Percentiles rank a stretch among this genome's conserved stretches.
Evolutionary conservation across 1,284 basidiomycete species (phyloP).

Genomic region (Apiotrichum porosum): DNA sequence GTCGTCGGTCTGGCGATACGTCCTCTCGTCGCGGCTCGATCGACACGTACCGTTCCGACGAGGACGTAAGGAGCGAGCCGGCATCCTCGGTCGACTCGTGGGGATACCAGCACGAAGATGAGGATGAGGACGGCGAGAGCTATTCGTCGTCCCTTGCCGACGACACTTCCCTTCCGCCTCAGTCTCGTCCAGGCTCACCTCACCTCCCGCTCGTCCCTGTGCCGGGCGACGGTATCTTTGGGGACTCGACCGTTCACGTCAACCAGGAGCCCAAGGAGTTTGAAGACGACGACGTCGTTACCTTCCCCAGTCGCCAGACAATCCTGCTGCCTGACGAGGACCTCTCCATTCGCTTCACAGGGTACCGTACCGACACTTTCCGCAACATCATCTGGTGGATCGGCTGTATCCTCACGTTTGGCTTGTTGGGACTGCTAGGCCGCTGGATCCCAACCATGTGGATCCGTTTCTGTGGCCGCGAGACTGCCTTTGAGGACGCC

Average conservation of each 20-base stretch:
- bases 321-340: constrained; percentile 91
- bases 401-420: constrained; percentile 66
- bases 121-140: constrained; percentile 28
- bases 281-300: constrained; percentile 21
- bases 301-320: constrained; percentile 59
- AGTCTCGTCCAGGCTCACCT: constrained; percentile 44
- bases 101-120: constrained; percentile 43
- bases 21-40: too few species aligned
- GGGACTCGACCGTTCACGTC: constrained; percentile 25
- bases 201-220: constrained; percentile 41
- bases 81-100: constrained; percentile 35
- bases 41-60: not conserved
- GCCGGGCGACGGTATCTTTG: constrained; percentile 45
- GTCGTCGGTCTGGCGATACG: constrained; percentile 4
- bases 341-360: constrained; percentile 77
- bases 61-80: constrained; percentile 6
- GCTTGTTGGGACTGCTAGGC: constrained; percentile 74
- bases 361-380: constrained; percentile 69
- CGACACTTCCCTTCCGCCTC: constrained; percentile 48
- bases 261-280: constrained; percentile 40
- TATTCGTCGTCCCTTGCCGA: constrained; percentile 48
- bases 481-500: constrained; percentile 74
- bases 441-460: constrained; percentile 91
- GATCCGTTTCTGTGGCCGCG: constrained; percentile 79
- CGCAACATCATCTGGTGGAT: constrained; percentile 67